These are phyloP conservation scores for Angomonas deanei DNA, from an alignment of 208 protist species.

Conservation along the genomic window DNA sequence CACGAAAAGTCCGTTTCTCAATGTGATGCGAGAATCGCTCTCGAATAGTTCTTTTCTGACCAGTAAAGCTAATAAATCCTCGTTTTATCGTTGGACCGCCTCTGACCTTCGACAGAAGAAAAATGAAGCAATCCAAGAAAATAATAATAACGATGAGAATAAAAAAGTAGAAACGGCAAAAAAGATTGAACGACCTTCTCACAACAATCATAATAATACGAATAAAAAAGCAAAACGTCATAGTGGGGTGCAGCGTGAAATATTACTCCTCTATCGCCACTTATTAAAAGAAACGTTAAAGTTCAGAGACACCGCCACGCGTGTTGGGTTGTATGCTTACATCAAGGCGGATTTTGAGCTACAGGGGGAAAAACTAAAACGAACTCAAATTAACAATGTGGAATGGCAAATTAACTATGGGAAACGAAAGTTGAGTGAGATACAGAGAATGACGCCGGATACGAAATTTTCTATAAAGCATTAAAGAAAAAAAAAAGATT, in stretches of 20 bases:
- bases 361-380: constrained; percentile 49
- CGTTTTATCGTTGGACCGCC: constrained; percentile 4
- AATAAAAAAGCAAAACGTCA: constrained; percentile 17
- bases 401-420: constrained; percentile 81
- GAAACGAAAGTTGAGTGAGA: constrained; percentile 78
- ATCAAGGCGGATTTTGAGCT: constrained; percentile 75
- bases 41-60: not conserved
- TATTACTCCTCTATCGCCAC: constrained; percentile 62
- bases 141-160: too few species aligned
- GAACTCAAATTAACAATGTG: constrained; percentile 56
- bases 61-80: not conserved
- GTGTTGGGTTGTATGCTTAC: constrained; percentile 30
- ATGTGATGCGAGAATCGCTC: not conserved
- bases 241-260: constrained; percentile 79
- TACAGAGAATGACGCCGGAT: constrained; percentile 50
- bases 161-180: too few species aligned
- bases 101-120: not conserved
- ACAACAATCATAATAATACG: too few species aligned
- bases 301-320: constrained; percentile 56
- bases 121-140: constrained; percentile 8
- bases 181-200: too few species aligned
- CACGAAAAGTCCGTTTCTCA: not conserved
- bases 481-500: constrained; percentile 2
- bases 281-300: constrained; percentile 50
- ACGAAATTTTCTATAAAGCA: constrained; percentile 49